Conservation (phyloP, 2,329 filamentous ascomycete species). For the Metarhizium guizhouense region DNA sequence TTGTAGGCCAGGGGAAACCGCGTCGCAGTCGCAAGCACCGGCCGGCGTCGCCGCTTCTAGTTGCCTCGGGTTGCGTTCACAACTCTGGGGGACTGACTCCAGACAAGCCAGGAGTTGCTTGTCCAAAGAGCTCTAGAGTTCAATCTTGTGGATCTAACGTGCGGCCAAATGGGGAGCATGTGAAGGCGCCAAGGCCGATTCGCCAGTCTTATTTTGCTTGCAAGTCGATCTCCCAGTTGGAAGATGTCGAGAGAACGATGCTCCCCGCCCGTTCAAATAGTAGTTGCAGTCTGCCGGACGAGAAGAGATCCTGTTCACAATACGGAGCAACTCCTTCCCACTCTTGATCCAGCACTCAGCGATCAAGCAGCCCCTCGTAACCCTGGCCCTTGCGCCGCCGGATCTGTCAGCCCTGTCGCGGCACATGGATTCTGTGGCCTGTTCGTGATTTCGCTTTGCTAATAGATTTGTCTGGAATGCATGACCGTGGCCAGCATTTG, state of each 20-base stretch:
- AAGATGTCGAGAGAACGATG: neutral
- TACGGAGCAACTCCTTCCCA: no score
- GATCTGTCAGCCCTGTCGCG: neutral
- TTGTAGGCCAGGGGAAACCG: no score
- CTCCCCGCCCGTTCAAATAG: no score
- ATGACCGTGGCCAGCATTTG: neutral
- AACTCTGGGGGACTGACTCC: no score
- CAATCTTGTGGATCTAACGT: neutral
- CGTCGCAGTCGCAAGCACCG: no score
- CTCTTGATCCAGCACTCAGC: no score
- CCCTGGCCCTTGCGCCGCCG: neutral
- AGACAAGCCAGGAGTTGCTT: no score
- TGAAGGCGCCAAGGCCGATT: neutral
- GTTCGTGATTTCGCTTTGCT: neutral
- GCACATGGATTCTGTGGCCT: neutral
- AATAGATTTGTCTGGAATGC: neutral
- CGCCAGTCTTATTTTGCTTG: neutral
- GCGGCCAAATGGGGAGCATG: neutral
- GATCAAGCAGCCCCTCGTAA: neutral
- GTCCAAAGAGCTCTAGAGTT: neutral
- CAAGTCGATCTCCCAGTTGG: neutral
- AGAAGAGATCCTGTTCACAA: neutral
- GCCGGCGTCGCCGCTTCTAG: no score
- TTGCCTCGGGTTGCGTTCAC: no score
- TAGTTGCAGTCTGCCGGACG: no score